Percentiles rank a stretch among this genome's conserved stretches.
These are phyloP conservation scores for Salix suchowensis DNA, from an alignment of 345 rosid species.

Conservation along the genomic window DNA sequence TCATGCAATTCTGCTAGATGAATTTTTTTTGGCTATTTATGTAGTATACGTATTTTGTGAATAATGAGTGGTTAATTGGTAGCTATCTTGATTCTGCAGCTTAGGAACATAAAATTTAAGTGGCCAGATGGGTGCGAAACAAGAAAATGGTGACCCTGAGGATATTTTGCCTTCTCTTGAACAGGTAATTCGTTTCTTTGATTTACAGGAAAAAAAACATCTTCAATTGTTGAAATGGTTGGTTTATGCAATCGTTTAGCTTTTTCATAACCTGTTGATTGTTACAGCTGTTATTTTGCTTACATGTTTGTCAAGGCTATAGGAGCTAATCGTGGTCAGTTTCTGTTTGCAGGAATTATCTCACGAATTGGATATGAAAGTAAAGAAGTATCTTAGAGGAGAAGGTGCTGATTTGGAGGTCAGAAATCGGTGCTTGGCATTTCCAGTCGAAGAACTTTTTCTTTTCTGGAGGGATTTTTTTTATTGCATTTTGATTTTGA, in stretches of 20 bases:
- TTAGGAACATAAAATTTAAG: not conserved
- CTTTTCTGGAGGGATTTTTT: not conserved
- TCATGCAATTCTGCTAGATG: not conserved
- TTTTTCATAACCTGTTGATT: not conserved
- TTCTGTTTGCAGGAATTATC: conserved; percentile 42
- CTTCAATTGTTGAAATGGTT: not conserved
- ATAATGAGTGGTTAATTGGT: not conserved
- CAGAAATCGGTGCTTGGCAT: conserved; percentile 3
- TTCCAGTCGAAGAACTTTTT: not conserved
- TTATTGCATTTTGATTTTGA: not conserved
- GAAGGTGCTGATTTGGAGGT: conserved; percentile 70
- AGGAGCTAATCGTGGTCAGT: not conserved
- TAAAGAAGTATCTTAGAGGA: conserved; percentile 71
- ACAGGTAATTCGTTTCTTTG: conserved; percentile 24
- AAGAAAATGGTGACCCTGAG: conserved; percentile 24
- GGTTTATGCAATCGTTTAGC: not conserved
- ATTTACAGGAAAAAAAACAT: not conserved
- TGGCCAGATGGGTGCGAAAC: conserved; percentile 31
- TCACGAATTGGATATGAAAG: conserved; percentile 47
- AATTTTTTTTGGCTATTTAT: not conserved
- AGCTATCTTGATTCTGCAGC: not conserved
- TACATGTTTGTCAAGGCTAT: not conserved
- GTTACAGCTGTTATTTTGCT: too few relatives aligned
- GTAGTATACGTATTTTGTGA: not conserved
- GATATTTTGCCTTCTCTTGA: conserved; percentile 35